Evolutionary conservation across 129 eudicot genomes (phyloP).

Genomic region (Helichrysum umbraculigerum): DNA sequence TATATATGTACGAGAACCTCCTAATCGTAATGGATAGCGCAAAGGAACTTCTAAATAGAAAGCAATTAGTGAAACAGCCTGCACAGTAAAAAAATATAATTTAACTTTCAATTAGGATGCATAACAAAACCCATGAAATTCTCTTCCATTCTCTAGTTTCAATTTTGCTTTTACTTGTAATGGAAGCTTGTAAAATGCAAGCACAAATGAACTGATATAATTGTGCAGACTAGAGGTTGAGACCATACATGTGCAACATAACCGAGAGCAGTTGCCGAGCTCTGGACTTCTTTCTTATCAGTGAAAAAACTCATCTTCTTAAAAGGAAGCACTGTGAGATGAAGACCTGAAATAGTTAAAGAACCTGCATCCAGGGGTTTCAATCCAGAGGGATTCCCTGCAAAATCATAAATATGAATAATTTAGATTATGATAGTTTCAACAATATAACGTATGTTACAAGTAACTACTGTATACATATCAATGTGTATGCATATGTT

Average conservation of each 20-base stretch:
- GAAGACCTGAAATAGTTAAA: constrained; percentile 81
- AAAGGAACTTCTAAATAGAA: constrained; percentile 86
- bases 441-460: not conserved
- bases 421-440: not conserved
- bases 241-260: constrained; percentile 90
- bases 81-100: constrained; percentile 16
- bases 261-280: constrained; percentile 96
- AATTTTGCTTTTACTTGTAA: constrained; percentile 6
- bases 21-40: constrained; percentile 83
- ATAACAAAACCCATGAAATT: not conserved
- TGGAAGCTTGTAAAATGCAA: constrained; percentile 4
- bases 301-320: constrained; percentile 89
- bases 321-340: constrained; percentile 76
- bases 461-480: not conserved
- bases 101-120: constrained; percentile 4
- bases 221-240: constrained; percentile 29
- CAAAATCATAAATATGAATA: constrained; percentile 22
- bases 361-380: constrained; percentile 71
- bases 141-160: not conserved
- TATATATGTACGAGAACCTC: constrained; percentile 96
- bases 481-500: not conserved
- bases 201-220: constrained; percentile 4
- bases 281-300: constrained; percentile 93
- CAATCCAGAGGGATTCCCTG: constrained; percentile 68
- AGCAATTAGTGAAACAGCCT: constrained; percentile 87